Percentiles rank a stretch among this genome's conserved stretches.
Conservation (phyloP, 805 yeast species). For the Kregervanrija pseudodelftensis region DNA sequence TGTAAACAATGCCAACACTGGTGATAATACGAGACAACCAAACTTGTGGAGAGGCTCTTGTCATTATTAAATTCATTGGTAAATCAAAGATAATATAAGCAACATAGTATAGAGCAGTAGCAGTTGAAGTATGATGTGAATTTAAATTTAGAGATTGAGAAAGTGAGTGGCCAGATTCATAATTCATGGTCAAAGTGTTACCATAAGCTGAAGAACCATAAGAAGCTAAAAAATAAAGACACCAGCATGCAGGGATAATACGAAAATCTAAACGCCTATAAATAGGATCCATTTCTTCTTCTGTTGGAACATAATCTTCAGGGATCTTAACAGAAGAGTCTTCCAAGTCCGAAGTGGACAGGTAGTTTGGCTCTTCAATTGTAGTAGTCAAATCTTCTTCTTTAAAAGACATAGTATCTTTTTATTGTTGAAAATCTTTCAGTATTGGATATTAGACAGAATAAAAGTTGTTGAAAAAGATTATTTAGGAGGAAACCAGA, state of each 20-base stretch:
- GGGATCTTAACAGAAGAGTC: neutral
- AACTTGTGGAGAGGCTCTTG: slow-evolving; percentile 73
- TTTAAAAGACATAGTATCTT: too few relatives aligned
- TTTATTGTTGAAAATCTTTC: too few relatives aligned
- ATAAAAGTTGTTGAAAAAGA: too few relatives aligned
- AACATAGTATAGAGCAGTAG: slow-evolving; percentile 75
- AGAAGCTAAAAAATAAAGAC: slow-evolving; percentile 68
- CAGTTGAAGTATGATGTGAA: slow-evolving; percentile 56
- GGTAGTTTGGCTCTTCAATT: too few relatives aligned
- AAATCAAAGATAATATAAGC: slow-evolving; percentile 80
- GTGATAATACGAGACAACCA: slow-evolving; percentile 78
- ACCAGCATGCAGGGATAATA: slow-evolving; percentile 80
- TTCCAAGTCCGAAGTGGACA: too few relatives aligned
- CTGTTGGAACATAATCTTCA: slow-evolving; percentile 14
- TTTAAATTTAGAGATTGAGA: slow-evolving; percentile 42
- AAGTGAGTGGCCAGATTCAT: slow-evolving; percentile 53
- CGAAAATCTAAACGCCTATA: slow-evolving; percentile 61
- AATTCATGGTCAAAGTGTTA: slow-evolving; percentile 73
- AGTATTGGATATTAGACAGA: too few relatives aligned
- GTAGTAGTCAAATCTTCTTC: too few relatives aligned
- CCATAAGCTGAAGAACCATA: slow-evolving; percentile 77
- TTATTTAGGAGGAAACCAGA: too few relatives aligned
- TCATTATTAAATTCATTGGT: slow-evolving; percentile 83
- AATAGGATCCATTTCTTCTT: slow-evolving; percentile 39
- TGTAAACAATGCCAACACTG: slow-evolving; percentile 69